Conservation (phyloP, 352 stramenopile genomes). For the Globisporangium lucens region DNA sequence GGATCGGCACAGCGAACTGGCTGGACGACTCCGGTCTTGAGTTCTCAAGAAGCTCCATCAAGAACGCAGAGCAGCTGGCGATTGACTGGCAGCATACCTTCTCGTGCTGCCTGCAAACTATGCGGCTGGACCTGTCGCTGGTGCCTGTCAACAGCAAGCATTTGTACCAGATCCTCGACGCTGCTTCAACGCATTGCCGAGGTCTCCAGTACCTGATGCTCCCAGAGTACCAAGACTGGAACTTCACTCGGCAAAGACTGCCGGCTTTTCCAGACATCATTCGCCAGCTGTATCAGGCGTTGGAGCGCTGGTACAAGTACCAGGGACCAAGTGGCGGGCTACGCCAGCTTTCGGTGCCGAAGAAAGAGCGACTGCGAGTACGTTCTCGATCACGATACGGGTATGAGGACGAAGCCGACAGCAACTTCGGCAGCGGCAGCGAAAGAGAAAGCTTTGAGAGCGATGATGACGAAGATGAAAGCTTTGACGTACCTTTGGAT, state of each 20-base stretch:
- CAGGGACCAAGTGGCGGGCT: not conserved
- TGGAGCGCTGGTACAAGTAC: not conserved
- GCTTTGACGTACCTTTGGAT: too few relatives aligned
- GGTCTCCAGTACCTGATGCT: conserved; percentile 17
- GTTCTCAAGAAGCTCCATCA: too few relatives aligned
- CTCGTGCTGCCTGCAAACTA: not conserved
- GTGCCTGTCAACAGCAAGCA: conserved; percentile 17
- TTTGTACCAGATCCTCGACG: conserved; percentile 8
- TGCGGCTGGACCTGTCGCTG: conserved; percentile 16
- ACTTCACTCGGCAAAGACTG: not conserved
- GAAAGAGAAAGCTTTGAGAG: too few relatives aligned
- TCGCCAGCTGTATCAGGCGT: not conserved
- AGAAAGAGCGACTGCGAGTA: too few relatives aligned
- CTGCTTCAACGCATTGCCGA: conserved; percentile 11
- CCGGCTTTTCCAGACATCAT: not conserved
- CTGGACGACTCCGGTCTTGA: too few relatives aligned
- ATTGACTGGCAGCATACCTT: conserved; percentile 21
- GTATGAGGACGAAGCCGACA: too few relatives aligned
- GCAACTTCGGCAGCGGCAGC: too few relatives aligned
- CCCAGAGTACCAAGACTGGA: conserved; percentile 13
- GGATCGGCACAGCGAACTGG: too few relatives aligned
- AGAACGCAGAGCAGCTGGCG: not conserved
- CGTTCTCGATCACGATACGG: too few relatives aligned
- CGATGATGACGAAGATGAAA: too few relatives aligned
- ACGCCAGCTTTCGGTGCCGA: too few relatives aligned